phyloP scores from a whole-genome alignment of 192 early-diverging fungal genomes.

The Coemansia sp. region DNA sequence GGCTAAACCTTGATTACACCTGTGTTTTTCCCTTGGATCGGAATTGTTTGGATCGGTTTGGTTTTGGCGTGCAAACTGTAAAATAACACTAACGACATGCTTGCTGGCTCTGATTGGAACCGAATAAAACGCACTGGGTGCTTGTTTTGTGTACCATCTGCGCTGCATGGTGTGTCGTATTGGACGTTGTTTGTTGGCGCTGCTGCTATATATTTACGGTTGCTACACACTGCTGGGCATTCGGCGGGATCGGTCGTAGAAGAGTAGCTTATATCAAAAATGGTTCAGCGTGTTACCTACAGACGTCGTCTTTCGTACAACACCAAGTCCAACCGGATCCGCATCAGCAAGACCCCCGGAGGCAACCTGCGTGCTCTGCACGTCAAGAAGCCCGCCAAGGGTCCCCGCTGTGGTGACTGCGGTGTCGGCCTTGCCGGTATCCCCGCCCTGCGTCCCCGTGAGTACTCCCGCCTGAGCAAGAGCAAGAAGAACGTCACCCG shows the following conservation, averaged over 20 bases:
- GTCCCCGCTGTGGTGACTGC: constrained; percentile 97
- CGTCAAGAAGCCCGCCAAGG: constrained; percentile 88
- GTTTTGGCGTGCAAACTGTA: too few relatives aligned
- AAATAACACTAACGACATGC: too few relatives aligned
- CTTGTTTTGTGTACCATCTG: neutral
- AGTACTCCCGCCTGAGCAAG: constrained; percentile 89
- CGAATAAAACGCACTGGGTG: neutral
- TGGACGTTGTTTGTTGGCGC: neutral
- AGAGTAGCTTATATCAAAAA: constrained; percentile 44
- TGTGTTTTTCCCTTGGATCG: too few relatives aligned
- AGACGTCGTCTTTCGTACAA: constrained; percentile 83
- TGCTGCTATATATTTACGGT: too few relatives aligned
- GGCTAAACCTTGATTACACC: too few relatives aligned
- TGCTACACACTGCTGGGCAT: neutral
- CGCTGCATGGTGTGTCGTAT: too few relatives aligned
- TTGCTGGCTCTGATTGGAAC: too few relatives aligned
- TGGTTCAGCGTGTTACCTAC: constrained; percentile 77
- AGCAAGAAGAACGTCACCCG: constrained; percentile 90
- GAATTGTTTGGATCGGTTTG: too few relatives aligned
- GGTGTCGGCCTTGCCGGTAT: constrained; percentile 84
- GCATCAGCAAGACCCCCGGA: constrained; percentile 76
- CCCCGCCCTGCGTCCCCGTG: constrained; percentile 87
- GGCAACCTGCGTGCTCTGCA: constrained; percentile 89
- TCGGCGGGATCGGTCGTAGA: neutral
- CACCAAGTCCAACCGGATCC: constrained; percentile 81